These are phyloP conservation scores for Tubosaeta sp. DNA, from an alignment of 768 basidiomycete species.

Conservation along the genomic window DNA sequence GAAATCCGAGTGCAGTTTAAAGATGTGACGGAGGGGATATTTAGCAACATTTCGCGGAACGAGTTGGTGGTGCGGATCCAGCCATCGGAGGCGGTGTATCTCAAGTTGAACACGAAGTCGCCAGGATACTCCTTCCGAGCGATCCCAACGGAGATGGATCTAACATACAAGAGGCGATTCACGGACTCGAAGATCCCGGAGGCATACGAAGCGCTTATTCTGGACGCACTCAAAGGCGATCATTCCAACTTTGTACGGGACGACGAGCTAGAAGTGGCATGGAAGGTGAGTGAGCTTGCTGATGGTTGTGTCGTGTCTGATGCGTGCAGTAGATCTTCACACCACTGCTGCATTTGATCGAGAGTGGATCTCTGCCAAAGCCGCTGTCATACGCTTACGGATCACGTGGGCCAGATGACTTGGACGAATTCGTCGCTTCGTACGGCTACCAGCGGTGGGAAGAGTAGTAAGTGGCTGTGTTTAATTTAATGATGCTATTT, in stretches of 20 bases:
- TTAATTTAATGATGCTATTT: no score
- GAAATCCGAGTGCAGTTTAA: conserved; percentile 98
- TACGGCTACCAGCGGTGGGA: conserved; percentile 74
- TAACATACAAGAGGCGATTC: conserved; percentile 97
- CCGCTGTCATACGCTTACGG: conserved; percentile 87
- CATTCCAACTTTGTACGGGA: conserved; percentile 99
- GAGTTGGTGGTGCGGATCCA: conserved; percentile 98
- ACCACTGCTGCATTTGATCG: conserved; percentile 94
- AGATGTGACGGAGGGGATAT: conserved; percentile 95
- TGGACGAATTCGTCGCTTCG: conserved; percentile 70
- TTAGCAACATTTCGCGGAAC: conserved; percentile 93
- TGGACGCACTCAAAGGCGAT: conserved; percentile 96
- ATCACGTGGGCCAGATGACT: conserved; percentile 85
- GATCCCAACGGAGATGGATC: conserved; percentile 95
- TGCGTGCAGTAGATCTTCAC: conserved; percentile 72
- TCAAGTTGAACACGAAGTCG: conserved; percentile 94
- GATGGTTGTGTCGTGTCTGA: conserved; percentile 6
- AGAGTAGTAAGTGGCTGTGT: conserved; percentile 63
- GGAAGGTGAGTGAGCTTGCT: conserved; percentile 65
- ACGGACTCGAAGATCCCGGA: conserved; percentile 89
- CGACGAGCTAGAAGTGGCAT: conserved; percentile 95
- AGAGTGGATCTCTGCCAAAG: conserved; percentile 59
- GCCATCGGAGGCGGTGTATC: conserved; percentile 92
- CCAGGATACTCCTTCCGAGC: conserved; percentile 89
- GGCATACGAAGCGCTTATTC: conserved; percentile 92